These are phyloP conservation scores for Erodium texanum DNA, from an alignment of 441 rosid genomes.

Conservation along the genomic window DNA sequence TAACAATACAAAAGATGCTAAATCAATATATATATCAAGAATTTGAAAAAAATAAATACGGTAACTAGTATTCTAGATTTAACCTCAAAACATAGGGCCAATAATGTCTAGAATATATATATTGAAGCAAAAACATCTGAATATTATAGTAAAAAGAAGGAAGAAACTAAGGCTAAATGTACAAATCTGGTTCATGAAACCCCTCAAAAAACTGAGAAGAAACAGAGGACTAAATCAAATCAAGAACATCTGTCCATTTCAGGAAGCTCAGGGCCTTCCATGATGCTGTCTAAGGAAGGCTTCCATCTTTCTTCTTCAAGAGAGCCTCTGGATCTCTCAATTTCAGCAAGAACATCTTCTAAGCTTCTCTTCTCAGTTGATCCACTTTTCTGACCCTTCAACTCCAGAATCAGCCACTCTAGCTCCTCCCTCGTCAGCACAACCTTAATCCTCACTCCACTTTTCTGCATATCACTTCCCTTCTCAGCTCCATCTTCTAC, in stretches of 20 bases:
- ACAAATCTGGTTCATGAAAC: neutral
- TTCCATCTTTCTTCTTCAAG: slow-evolving; percentile 33
- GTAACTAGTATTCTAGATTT: no score
- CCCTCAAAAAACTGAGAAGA: neutral
- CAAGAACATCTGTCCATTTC: neutral
- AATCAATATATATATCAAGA: no score
- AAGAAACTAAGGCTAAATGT: neutral
- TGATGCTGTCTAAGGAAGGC: slow-evolving; percentile 62
- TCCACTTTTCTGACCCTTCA: slow-evolving; percentile 27
- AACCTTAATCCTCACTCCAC: slow-evolving; percentile 49
- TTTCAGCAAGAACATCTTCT: slow-evolving; percentile 40
- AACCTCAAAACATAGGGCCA: no score
- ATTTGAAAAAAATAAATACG: no score
- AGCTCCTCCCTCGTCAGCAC: slow-evolving; percentile 67
- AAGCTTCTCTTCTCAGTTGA: slow-evolving; percentile 19
- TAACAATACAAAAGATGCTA: no score
- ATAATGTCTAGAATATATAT: no score
- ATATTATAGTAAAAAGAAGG: neutral
- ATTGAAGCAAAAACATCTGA: neutral
- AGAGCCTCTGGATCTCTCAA: slow-evolving; percentile 37
- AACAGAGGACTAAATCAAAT: neutral
- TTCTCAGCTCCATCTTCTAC: slow-evolving; percentile 24
- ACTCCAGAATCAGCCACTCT: slow-evolving; percentile 48
- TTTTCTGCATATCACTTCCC: neutral
- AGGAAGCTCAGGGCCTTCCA: slow-evolving; percentile 36